A percentile compares a stretch with the other conserved stretches of the same genome.
phyloP scores from a whole-genome alignment of 1,284 basidiomycete genomes.

The Lentinula novae-zelandiae region DNA sequence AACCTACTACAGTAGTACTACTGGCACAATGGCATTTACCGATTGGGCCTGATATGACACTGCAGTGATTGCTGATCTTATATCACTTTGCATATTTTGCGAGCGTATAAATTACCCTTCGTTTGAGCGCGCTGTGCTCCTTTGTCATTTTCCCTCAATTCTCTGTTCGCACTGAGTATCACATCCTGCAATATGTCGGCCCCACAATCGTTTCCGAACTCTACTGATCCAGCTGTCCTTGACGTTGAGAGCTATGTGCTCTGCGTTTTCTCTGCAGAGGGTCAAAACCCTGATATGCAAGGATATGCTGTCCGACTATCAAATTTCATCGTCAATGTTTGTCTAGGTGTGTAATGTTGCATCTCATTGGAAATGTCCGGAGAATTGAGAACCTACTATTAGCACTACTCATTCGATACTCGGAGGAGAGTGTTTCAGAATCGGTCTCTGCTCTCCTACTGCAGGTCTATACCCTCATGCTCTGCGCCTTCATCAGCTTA shows the following conservation, averaged over 20 bases:
- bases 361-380: not conserved
- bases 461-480: conserved; percentile 11
- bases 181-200: not conserved
- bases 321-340: conserved; percentile 5
- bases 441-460: conserved; percentile 16
- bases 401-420: conserved; percentile 7
- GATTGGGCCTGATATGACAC: no score
- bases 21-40: no score
- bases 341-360: conserved; percentile 1
- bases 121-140: not conserved
- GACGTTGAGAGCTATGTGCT: not conserved
- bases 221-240: not conserved
- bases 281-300: conserved; percentile 10
- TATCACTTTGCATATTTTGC: no score
- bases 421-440: conserved; percentile 8
- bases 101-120: not conserved
- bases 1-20: no score
- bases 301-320: conserved; percentile 7
- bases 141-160: not conserved
- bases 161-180: not conserved
- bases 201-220: not conserved
- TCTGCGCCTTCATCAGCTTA: conserved; percentile 12
- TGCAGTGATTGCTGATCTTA: no score
- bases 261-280: not conserved
- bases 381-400: not conserved